phyloP scores from a whole-genome alignment of 768 basidiomycete species.

The Leccinum barrowsii region DNA sequence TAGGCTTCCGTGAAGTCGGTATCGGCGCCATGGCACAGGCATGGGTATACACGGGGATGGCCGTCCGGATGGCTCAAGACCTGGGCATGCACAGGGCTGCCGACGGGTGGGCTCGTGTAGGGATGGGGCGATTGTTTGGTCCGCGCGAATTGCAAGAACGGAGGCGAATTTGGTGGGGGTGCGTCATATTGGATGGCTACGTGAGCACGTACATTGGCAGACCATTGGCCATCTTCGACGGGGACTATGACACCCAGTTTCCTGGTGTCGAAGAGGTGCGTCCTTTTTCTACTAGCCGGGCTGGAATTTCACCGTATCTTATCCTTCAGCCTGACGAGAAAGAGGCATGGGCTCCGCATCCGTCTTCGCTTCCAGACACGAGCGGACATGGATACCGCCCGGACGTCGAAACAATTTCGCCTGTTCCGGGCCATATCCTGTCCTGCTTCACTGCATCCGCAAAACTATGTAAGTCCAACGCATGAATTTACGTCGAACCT shows the following conservation, averaged over 20 bases:
- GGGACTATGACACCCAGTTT: conserved; percentile 71
- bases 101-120: conserved; percentile 69
- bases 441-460: conserved; percentile 82
- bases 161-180: conserved; percentile 74
- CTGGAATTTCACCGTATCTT: conserved; percentile 8
- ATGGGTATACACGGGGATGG: conserved; percentile 86
- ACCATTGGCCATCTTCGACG: conserved; percentile 69
- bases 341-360: conserved; percentile 50
- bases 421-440: conserved; percentile 48
- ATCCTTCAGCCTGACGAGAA: conserved; percentile 55
- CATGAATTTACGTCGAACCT: background rate
- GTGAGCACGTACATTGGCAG: conserved; percentile 78
- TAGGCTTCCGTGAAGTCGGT: conserved; percentile 83
- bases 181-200: conserved; percentile 76
- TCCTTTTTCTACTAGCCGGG: background rate
- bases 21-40: conserved; percentile 87
- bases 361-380: conserved; percentile 30
- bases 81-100: conserved; percentile 79
- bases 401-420: conserved; percentile 12
- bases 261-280: conserved; percentile 59
- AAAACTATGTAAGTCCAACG: conserved; percentile 51
- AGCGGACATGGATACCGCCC: conserved; percentile 30
- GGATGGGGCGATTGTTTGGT: conserved; percentile 55
- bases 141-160: conserved; percentile 64
- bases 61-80: conserved; percentile 90